Evolutionary conservation across 768 basidiomycete species (phyloP), one percentile per base, ranked within the genome.

Genomic region (Obba rivulosa): DNA sequence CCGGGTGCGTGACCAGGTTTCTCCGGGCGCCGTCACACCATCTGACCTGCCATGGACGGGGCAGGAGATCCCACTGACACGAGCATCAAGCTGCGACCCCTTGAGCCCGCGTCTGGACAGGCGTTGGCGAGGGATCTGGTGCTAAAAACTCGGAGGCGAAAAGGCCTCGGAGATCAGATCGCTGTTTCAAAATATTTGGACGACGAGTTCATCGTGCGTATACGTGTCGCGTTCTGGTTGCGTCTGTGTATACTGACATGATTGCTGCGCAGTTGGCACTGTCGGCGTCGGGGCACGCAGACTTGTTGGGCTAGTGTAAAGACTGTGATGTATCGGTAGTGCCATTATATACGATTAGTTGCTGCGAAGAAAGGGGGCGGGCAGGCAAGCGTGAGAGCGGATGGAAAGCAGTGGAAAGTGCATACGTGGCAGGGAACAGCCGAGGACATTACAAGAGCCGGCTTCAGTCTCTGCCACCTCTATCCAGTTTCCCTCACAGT

Each of bases 41-140:
- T 14, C 41, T 46, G 14, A 8, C 10, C 23, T 44, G 17, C 17
- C 44, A 45, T 50, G 48, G 57, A 63, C 61, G 31, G 48, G 41
- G 34, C 59, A 88, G 94, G 96, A 66, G 96, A 99, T 73, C 96
- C 96, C 45, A 94, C 90, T 63, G 96, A 99, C 73, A 92, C 92
- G 56, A 88, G 83, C 59, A 97, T 99, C 69, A 91, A 95, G 69
- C 82, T 97, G 48, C 80, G 94, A 51, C 96, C 96, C 46, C 72
- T 99, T 49, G 96, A 99, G 65, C 96, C 96, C 43, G 96, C 95
- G 31, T 92, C 93, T 39, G 95, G 96, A 10, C 94, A 98, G 64
- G 87, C 91, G 22, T 75, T 98, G 37, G 94, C 95, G 40, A 71
- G 95, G 54, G 95, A 99, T 69, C 77, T 99, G 37, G 93, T 97